Conservation (phyloP, 2,329 filamentous ascomycete genomes). For the Aspergillus thermomutatus region DNA sequence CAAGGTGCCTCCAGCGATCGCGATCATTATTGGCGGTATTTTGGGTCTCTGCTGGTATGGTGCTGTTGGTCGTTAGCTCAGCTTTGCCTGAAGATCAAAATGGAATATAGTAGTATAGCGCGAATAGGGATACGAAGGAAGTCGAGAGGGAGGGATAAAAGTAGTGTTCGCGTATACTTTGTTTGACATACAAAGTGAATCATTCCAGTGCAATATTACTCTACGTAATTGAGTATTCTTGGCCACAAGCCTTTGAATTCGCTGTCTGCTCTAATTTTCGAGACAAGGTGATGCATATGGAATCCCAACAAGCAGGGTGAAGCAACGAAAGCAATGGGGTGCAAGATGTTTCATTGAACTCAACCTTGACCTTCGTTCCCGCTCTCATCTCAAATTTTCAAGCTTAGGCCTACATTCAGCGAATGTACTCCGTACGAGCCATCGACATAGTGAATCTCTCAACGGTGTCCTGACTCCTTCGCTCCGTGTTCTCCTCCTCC, state of each 20-base stretch:
- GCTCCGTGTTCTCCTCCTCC: neutral
- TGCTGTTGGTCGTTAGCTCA: conserved; percentile 29
- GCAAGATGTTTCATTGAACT: neutral
- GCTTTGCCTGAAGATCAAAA: neutral
- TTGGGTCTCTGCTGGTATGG: conserved; percentile 49
- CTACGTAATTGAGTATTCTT: neutral
- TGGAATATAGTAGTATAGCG: neutral
- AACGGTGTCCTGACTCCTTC: neutral
- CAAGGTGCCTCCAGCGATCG: conserved; percentile 39
- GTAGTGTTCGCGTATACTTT: neutral
- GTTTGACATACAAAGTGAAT: neutral
- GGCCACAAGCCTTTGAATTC: neutral
- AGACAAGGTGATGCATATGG: neutral
- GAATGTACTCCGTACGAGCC: neutral
- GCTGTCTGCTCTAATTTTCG: neutral
- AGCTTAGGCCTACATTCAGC: neutral
- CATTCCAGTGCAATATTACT: neutral
- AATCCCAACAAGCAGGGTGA: neutral
- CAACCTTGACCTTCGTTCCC: neutral
- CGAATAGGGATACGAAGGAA: neutral
- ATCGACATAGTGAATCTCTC: neutral
- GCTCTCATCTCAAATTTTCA: neutral
- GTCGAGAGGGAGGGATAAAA: neutral
- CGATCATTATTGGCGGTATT: conserved; percentile 47
- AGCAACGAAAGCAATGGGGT: neutral